These are phyloP conservation scores for Epichloe typhina DNA, from an alignment of 2,329 filamentous ascomycete genomes.

Conservation along the genomic window DNA sequence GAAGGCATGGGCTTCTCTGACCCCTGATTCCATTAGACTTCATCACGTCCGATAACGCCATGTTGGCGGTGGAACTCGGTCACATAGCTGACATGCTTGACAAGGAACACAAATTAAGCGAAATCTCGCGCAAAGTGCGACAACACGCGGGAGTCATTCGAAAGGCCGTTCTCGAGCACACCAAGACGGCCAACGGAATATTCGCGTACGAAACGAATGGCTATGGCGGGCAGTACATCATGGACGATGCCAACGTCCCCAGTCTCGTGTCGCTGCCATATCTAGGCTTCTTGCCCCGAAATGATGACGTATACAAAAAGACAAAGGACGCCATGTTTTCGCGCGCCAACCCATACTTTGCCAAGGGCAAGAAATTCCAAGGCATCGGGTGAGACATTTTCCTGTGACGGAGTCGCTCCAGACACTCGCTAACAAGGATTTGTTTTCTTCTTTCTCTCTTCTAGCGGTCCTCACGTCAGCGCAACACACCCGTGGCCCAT, in stretches of 20 bases:
- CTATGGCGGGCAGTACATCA: constrained; percentile 51
- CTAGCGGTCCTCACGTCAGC: constrained; percentile 50
- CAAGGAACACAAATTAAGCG: constrained; percentile 54
- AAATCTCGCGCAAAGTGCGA: constrained; percentile 36
- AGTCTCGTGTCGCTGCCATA: constrained; percentile 53
- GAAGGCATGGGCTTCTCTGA: neutral
- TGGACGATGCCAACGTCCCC: constrained; percentile 63
- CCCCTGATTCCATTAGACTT: constrained; percentile 26
- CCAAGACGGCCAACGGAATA: constrained; percentile 36
- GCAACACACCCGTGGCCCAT: constrained; percentile 43
- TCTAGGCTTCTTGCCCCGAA: constrained; percentile 42
- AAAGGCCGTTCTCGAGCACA: constrained; percentile 50
- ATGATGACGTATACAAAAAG: constrained; percentile 59
- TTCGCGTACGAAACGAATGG: constrained; percentile 71
- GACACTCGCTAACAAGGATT: neutral
- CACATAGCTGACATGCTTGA: constrained; percentile 49
- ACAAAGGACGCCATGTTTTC: constrained; percentile 68
- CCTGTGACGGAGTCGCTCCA: neutral
- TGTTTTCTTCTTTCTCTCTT: neutral
- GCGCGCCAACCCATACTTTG: constrained; percentile 65
- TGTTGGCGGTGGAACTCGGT: constrained; percentile 38
- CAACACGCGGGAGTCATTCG: constrained; percentile 43
- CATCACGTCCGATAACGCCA: constrained; percentile 25
- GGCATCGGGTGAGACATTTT: constrained; percentile 14
- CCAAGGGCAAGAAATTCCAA: constrained; percentile 11